Evolutionary conservation across 139 green algal genomes (phyloP), one percentile per base, ranked within the genome.

Genomic region (Chloropicon primus): DNA sequence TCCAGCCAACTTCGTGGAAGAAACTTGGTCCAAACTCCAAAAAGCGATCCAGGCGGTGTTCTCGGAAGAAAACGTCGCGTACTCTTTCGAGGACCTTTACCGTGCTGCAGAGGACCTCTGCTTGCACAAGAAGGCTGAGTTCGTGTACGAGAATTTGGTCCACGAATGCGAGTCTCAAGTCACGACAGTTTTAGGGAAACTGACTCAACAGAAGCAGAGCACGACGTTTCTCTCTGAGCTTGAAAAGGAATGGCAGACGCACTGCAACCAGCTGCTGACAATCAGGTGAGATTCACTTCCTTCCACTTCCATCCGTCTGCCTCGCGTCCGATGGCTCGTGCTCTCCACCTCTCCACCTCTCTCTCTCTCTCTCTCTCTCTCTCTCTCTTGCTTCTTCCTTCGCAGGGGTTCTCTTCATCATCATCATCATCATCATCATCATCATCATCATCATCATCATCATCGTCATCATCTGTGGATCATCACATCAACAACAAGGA

Each of bases 41-140:
- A 80, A 86, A 21, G 92, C 94, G 10, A 87, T 98, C 21, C 21
- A 80, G 1, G 93, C 94, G 21, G 90, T 98, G 25, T 91, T 97
- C 73, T 27, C 75, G 24, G 91, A 95, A 80, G 79, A 79, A n/a
- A 79, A 87, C 3, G 90, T 97, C 2, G 79, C 84, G 5, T 85
- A 72, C 75, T 94, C 87, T 82, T 77, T 98, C 75, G 94, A 98
- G 80, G 89, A 97, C 78, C 87, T 98, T 23, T 98, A 98, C 80
- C 80, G 84, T 80, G 89, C 87, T 26, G 94, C 97, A 23, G 93
- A 98, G 80, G 89, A 97, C 86, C 84, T 98, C 83, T 97, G 93
- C 87, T 74, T 95, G 74, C 93, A 98, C 85, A 94, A 94, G 71
- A 90, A 95, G 85, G 88, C 88, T 29, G 86, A 87, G 25, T 78